Percentiles rank a stretch among this genome's conserved stretches.
phyloP scores from a whole-genome alignment of 805 yeast species.

The Cyberlindnera lachancei region DNA sequence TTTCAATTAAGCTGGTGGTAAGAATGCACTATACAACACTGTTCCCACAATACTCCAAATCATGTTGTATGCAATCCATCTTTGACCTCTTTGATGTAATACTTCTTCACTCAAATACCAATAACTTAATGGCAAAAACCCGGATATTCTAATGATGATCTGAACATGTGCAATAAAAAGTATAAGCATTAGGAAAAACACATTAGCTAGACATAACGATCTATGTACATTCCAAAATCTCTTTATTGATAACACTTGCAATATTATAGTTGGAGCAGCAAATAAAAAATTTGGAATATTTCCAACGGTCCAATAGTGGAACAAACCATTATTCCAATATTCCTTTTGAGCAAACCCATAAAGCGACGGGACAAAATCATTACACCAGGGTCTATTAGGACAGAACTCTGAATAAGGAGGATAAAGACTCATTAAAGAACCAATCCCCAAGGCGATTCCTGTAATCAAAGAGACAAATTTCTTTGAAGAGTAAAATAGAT shows the following conservation, averaged over 20 bases:
- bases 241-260: constrained; percentile 34
- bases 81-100: constrained; percentile 24
- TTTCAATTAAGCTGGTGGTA: constrained; percentile 96
- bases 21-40: constrained; percentile 66
- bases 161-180: constrained; percentile 73
- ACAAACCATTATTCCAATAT: constrained; percentile 83
- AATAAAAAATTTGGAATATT: constrained; percentile 80
- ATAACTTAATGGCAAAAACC: constrained; percentile 67
- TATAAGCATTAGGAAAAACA: constrained; percentile 41
- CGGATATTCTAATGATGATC: constrained; percentile 69
- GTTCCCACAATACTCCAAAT: constrained; percentile 67
- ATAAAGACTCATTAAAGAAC: constrained; percentile 40
- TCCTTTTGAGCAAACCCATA: constrained; percentile 64
- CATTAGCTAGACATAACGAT: constrained; percentile 36
- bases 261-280: constrained; percentile 57
- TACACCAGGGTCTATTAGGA: constrained; percentile 73
- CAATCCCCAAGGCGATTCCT: constrained; percentile 46
- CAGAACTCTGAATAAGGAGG: constrained; percentile 57
- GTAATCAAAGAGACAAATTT: constrained; percentile 33
- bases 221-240: constrained; percentile 28
- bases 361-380: constrained; percentile 45
- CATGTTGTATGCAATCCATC: constrained; percentile 41
- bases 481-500: constrained; percentile 31
- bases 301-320: constrained; percentile 73
- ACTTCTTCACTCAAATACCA: constrained; percentile 55